Percentiles rank a stretch among this genome's conserved stretches.
These are phyloP conservation scores for Oryza coarctata DNA, from an alignment of 176 grass and related monocot genomes.

Conservation along the genomic window DNA sequence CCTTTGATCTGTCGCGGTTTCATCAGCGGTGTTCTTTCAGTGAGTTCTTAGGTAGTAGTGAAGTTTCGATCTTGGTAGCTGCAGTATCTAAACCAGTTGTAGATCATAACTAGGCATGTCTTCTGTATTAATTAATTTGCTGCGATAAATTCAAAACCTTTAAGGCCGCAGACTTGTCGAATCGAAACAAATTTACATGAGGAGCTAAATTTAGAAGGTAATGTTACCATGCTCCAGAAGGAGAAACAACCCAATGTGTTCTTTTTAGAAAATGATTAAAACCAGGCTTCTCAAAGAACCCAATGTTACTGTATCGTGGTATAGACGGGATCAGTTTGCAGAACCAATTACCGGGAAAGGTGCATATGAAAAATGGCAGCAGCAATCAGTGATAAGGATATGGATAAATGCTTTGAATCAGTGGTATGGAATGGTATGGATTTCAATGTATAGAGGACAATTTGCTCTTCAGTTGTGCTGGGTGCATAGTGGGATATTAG, in stretches of 20 bases:
- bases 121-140: background rate
- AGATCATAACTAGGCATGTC: background rate
- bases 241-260: no score
- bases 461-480: background rate
- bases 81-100: background rate
- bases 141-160: background rate
- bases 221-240: background rate
- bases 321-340: background rate
- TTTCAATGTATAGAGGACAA: background rate
- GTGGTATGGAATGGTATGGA: background rate
- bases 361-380: background rate
- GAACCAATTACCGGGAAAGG: background rate
- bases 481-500: background rate
- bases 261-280: no score
- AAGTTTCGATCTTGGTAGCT: background rate
- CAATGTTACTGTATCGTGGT: background rate
- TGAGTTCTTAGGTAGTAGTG: background rate
- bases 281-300: no score
- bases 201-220: no score
- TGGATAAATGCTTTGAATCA: background rate
- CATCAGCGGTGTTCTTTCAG: background rate
- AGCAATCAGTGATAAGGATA: background rate
- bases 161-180: background rate
- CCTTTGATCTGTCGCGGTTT: background rate
- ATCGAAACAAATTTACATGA: background rate